Percentiles rank a stretch among this genome's conserved stretches.
These are phyloP conservation scores for Hypoxylon perforatum DNA, from an alignment of 495 filamentous ascomycete genomes.

Conservation along the genomic window DNA sequence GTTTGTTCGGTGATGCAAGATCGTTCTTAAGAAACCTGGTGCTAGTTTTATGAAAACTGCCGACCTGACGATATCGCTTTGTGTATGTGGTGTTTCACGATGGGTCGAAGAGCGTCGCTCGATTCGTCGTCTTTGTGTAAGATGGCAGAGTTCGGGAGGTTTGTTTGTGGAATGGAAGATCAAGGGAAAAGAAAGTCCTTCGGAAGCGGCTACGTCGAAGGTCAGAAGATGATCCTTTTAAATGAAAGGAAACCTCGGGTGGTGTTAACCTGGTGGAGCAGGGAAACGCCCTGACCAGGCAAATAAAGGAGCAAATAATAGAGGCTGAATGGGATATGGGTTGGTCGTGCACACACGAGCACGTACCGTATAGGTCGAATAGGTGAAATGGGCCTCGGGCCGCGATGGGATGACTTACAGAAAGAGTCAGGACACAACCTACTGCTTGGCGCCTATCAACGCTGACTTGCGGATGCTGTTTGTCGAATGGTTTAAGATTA, in stretches of 20 bases:
- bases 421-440: neutral
- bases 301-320: constrained; percentile 31
- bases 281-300: constrained; percentile 37
- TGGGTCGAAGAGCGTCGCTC: neutral
- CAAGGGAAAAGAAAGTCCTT: constrained; percentile 45
- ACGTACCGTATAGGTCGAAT: constrained; percentile 4
- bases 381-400: constrained; percentile 35
- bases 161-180: constrained; percentile 23
- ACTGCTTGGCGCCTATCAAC: constrained; percentile 12
- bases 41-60: neutral
- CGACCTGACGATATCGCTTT: neutral
- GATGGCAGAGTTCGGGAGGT: constrained; percentile 43
- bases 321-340: constrained; percentile 31
- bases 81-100: neutral
- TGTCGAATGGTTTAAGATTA: constrained; percentile 4
- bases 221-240: constrained; percentile 38
- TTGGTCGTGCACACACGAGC: constrained; percentile 11
- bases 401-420: constrained; percentile 38
- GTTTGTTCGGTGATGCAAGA: constrained; percentile 35
- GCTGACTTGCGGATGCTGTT: neutral
- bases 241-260: constrained; percentile 30
- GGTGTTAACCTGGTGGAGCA: constrained; percentile 38
- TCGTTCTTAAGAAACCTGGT: neutral
- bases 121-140: constrained; percentile 27
- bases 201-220: constrained; percentile 34